Percentiles rank a stretch among this genome's conserved stretches.
phyloP scores from a whole-genome alignment of 768 basidiomycete genomes.

The Termitomyces sp. region DNA sequence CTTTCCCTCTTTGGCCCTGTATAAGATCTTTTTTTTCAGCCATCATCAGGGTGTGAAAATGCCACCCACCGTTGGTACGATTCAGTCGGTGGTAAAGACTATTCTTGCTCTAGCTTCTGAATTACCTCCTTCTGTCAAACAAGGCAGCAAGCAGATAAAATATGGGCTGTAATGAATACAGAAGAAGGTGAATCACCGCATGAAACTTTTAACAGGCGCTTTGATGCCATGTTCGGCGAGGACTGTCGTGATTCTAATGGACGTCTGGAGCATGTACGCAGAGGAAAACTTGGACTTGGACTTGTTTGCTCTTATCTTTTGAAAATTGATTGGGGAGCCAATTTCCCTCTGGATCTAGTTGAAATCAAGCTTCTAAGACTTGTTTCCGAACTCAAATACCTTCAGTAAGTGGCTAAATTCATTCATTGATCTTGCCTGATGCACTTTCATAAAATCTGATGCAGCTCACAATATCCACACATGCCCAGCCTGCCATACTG shows the following conservation, averaged over 20 bases:
- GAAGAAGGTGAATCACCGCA: not conserved
- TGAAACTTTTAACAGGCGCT: conserved; percentile 1
- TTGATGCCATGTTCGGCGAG: not conserved
- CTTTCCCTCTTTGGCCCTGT: not conserved
- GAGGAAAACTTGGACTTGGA: not conserved
- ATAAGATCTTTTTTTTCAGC: not conserved
- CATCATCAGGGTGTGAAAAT: not conserved
- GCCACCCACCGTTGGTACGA: not conserved
- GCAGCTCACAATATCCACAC: too few species aligned
- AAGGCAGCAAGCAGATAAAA: not conserved
- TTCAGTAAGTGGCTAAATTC: too few species aligned
- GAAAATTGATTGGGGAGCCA: not conserved
- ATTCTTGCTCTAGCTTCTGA: not conserved
- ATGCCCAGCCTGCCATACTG: too few species aligned
- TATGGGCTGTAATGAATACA: not conserved
- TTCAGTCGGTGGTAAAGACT: not conserved
- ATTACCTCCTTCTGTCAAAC: not conserved
- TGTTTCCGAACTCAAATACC: too few species aligned
- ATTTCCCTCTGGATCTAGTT: not conserved
- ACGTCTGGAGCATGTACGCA: too few species aligned
- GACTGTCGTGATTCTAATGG: not conserved
- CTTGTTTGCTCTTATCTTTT: not conserved
- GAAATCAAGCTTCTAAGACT: too few species aligned
- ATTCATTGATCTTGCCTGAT: too few species aligned
- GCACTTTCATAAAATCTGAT: too few species aligned